phyloP scores from a whole-genome alignment of 2,329 filamentous ascomycete genomes.

The Xylariaceae sp. region DNA sequence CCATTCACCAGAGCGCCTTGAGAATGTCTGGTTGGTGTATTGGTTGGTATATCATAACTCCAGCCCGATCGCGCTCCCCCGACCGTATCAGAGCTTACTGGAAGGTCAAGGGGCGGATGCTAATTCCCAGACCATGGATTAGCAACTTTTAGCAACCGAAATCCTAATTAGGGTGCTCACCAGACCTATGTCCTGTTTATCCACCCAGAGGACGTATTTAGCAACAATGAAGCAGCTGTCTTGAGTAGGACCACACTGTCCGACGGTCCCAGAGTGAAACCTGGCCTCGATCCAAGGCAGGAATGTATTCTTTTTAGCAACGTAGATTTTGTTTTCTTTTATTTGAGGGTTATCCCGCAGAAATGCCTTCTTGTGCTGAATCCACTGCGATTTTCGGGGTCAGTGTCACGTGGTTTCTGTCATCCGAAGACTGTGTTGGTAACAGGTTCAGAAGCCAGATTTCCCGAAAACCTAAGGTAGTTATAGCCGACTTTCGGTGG shows the following conservation, averaged over 20 bases:
- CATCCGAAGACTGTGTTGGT: too few species aligned
- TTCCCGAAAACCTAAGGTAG: too few species aligned
- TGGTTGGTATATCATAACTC: neutral
- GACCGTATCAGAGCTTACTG: neutral
- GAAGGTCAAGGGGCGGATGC: neutral
- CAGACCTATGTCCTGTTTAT: neutral
- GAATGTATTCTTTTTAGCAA: neutral
- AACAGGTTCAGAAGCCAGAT: too few species aligned
- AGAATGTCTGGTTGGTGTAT: neutral
- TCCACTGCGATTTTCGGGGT: conserved; percentile 1
- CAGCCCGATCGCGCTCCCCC: neutral
- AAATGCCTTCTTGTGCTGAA: conserved; percentile 2
- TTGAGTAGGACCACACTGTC: neutral
- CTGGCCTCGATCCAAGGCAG: neutral
- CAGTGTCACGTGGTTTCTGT: neutral
- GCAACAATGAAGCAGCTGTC: conserved; percentile 2
- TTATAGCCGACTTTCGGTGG: too few species aligned
- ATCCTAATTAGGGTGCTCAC: neutral
- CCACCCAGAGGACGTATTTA: conserved; percentile 7
- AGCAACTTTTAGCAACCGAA: neutral
- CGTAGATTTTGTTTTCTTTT: neutral
- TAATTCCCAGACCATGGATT: neutral
- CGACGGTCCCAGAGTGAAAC: neutral
- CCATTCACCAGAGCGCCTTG: neutral
- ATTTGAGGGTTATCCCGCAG: neutral